phyloP scores from a whole-genome alignment of 768 basidiomycete species.

The Rossbeevera mucosa region DNA sequence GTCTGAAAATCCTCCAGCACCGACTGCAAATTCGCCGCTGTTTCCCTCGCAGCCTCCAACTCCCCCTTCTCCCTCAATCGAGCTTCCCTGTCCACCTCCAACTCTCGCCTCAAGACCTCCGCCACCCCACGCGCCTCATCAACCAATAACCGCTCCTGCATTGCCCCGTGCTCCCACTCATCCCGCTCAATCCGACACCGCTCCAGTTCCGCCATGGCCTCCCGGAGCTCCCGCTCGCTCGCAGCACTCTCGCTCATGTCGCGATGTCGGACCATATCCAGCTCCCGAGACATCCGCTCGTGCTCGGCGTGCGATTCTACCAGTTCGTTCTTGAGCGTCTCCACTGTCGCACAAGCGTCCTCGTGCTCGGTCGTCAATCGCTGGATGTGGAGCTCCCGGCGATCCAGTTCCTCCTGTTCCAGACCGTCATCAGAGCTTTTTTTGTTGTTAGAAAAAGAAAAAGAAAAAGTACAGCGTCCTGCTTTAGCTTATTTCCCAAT shows the following conservation, averaged over 20 bases:
- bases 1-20: conserved; percentile 95
- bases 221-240: conserved; percentile 77
- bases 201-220: conserved; percentile 84
- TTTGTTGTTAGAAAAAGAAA: neutral
- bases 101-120: conserved; percentile 55
- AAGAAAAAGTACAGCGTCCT: conserved; percentile 78
- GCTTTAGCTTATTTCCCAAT: conserved; percentile 88
- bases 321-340: conserved; percentile 79
- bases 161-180: conserved; percentile 59
- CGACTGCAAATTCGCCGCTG: conserved; percentile 78
- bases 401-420: conserved; percentile 93
- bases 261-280: conserved; percentile 61
- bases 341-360: conserved; percentile 63
- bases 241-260: conserved; percentile 63
- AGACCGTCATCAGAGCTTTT: neutral
- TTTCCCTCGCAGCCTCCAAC: conserved; percentile 67
- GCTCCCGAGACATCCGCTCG: conserved; percentile 62
- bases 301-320: conserved; percentile 71
- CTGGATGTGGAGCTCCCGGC: conserved; percentile 79
- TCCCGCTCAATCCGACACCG: conserved; percentile 77
- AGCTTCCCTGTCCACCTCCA: conserved; percentile 61
- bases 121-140: conserved; percentile 65
- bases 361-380: conserved; percentile 75
- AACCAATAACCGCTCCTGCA: conserved; percentile 61
- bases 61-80: conserved; percentile 51